Percentiles rank a stretch among this genome's conserved stretches.
Conservation (phyloP, 2,329 filamentous ascomycete genomes). For the Mariannaea elegans region DNA sequence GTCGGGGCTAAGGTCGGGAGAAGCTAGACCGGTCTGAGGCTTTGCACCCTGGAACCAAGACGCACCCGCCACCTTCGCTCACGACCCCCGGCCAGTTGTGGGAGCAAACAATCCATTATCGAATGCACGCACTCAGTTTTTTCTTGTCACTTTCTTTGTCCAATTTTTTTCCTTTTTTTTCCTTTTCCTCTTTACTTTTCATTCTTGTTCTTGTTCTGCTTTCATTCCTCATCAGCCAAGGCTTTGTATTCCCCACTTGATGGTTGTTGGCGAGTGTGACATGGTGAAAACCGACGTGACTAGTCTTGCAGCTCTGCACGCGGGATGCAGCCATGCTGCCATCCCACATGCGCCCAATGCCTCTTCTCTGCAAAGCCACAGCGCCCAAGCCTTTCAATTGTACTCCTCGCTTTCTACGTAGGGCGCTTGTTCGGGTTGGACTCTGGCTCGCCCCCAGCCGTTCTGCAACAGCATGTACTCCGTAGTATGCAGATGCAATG, state of each 20-base stretch:
- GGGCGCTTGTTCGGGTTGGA: neutral
- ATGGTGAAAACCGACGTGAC: slow-evolving; percentile 9
- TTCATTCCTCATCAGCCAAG: neutral
- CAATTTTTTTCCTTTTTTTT: neutral
- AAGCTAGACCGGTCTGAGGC: slow-evolving; percentile 9
- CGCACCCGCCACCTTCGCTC: neutral
- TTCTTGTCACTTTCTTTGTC: neutral
- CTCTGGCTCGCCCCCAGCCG: slow-evolving; percentile 1
- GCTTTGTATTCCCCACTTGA: slow-evolving; percentile 5
- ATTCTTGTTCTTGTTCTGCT: slow-evolving; percentile 33
- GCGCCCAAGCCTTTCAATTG: slow-evolving; percentile 2
- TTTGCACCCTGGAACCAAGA: neutral
- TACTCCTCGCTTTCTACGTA: neutral
- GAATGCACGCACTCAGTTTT: neutral
- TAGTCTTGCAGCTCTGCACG: slow-evolving; percentile 18
- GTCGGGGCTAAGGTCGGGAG: slow-evolving; percentile 21
- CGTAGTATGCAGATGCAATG: slow-evolving; percentile 5
- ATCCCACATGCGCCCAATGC: slow-evolving; percentile 8
- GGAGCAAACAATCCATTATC: neutral
- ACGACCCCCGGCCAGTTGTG: too few relatives aligned
- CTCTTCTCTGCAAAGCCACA: slow-evolving; percentile 9
- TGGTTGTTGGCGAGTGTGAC: neutral
- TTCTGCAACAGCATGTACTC: neutral
- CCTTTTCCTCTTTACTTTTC: neutral
- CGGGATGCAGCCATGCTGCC: slow-evolving; percentile 16